Conservation (phyloP, 1,139 yeast species). For the Waltiozyma sp. region DNA sequence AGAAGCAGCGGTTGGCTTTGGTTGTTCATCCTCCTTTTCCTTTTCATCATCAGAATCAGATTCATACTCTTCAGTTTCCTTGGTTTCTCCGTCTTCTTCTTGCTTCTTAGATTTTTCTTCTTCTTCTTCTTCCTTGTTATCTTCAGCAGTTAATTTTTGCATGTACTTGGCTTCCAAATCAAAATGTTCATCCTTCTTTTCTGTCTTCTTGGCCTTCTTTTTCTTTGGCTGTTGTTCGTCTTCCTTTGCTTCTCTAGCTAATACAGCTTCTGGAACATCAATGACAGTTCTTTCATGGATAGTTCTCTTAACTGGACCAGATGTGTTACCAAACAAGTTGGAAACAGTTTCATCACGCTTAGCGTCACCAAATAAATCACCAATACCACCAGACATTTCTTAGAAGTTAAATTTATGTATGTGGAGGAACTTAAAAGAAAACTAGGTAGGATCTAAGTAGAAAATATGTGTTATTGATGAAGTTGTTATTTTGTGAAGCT, state of each 20-base stretch:
- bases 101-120: constrained; percentile 7
- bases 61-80: background rate
- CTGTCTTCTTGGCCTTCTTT: constrained; percentile 16
- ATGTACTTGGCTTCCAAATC: constrained; percentile 21
- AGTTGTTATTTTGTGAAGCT: too few species aligned
- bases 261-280: constrained; percentile 4
- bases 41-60: constrained; percentile 9
- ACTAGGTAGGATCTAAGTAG: too few species aligned
- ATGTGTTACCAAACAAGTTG: constrained; percentile 18
- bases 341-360: constrained; percentile 15
- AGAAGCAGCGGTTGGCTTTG: constrained; percentile 7
- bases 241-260: constrained; percentile 6
- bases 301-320: constrained; percentile 21
- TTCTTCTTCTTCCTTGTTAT: constrained; percentile 2
- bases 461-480: too few species aligned
- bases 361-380: constrained; percentile 12
- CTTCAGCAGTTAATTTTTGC: constrained; percentile 12
- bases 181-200: constrained; percentile 19
- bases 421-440: background rate
- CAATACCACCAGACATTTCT: constrained; percentile 1
- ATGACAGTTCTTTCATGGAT: constrained; percentile 16
- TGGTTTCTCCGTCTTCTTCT: constrained; percentile 3
- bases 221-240: constrained; percentile 4
- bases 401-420: background rate
- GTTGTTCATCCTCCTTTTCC: constrained; percentile 11